Conservation (phyloP, 768 basidiomycete species). For the Mrakia hoshinonis region DNA sequence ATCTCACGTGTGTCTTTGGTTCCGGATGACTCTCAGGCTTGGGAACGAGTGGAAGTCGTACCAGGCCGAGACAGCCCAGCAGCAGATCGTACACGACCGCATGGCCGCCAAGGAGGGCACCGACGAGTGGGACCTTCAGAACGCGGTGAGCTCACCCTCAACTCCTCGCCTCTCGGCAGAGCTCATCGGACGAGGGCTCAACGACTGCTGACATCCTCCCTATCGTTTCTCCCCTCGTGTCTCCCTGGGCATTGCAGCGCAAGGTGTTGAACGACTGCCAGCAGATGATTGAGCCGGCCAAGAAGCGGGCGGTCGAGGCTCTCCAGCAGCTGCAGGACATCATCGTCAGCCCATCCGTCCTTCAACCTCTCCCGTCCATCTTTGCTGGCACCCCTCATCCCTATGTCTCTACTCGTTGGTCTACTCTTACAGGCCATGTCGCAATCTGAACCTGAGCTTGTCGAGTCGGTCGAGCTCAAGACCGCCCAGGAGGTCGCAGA, state of each 20-base stretch:
- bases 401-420: neutral
- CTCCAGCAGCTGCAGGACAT: slow-evolving; percentile 29
- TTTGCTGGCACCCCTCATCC: neutral
- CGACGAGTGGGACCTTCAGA: slow-evolving; percentile 32
- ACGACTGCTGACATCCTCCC: neutral
- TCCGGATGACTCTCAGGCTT: slow-evolving; percentile 12
- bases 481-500: slow-evolving; percentile 17
- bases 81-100: slow-evolving; percentile 15
- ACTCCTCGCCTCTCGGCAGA: neutral
- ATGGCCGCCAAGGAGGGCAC: slow-evolving; percentile 16
- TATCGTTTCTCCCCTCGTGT: neutral
- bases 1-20: neutral
- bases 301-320: slow-evolving; percentile 29
- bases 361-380: neutral
- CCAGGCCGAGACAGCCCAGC: slow-evolving; percentile 27
- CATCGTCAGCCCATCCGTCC: slow-evolving; percentile 22
- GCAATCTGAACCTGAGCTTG: slow-evolving; percentile 22
- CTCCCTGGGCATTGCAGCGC: neutral
- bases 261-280: slow-evolving; percentile 31
- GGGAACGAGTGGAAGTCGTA: slow-evolving; percentile 29
- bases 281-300: slow-evolving; percentile 32
- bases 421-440: slow-evolving; percentile 12
- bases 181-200: neutral
- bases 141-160: slow-evolving; percentile 21
- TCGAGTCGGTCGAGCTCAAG: slow-evolving; percentile 26